Evolutionary conservation across 2,329 filamentous ascomycete species (phyloP), one percentile per base, ranked within the genome.

Genomic region (Trichoderma koningiopsis): DNA sequence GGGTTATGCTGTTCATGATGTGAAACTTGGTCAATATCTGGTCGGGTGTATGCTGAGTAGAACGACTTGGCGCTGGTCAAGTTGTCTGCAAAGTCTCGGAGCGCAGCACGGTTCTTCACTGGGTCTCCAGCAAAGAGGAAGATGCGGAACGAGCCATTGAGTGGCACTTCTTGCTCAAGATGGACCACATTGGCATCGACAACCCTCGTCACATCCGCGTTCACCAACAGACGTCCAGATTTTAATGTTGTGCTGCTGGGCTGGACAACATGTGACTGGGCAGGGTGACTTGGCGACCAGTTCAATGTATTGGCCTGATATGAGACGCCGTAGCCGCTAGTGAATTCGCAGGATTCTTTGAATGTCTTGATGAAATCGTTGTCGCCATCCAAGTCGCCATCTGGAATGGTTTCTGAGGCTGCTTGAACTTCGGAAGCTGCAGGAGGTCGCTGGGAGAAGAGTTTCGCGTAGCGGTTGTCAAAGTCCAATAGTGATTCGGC

Each of bases 291-390:
- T 0, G 87, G 79, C 11, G 91, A 92, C 92, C 93, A 97, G 82
- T 97, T 97, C 80, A 97, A 85, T 35, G 87, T 81, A 80, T 97
- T 97, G 66, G 91, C 85, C 72, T 90, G 87, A 82, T 97, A 97
- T 35, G 89, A 91, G 27, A 97, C 93, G 70, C 94, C 94, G 78
- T 97, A 97, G 69, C 94, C 94, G 72, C 91, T 94, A 13, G 94
- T 97, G 80, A 97, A 97, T 76, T 96, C 93, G 83, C 94, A 97
- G 35, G 89, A 89, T 69, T 92, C 92, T 79, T 97, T 97, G 85
- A 97, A 97, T 0, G 91, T 93, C 81, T 91, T 91, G 77, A 97
- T 88, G 77, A 97, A 97, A 13, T 92, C 89, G 76, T 94, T 94
- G 58, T 88, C 84, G 35, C 58, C 58, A 47, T 68, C 49, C 14